These are phyloP conservation scores for Calonectria leucothoes DNA, from an alignment of 2,329 filamentous ascomycete genomes.

Conservation along the genomic window DNA sequence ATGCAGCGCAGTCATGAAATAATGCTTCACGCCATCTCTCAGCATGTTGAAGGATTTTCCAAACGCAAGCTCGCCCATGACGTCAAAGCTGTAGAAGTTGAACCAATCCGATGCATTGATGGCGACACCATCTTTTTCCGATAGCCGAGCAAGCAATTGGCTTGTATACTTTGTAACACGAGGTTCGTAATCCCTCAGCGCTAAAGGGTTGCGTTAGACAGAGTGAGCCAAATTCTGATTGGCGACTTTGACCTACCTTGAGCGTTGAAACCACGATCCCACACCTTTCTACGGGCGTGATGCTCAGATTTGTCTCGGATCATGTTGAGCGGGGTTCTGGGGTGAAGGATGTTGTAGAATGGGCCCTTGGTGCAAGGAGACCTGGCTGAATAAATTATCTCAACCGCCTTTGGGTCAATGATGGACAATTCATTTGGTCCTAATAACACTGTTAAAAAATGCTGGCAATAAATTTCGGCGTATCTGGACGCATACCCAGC, in stretches of 20 bases:
- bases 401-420: slow-evolving; percentile 5
- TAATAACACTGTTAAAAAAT: neutral
- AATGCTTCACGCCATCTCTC: slow-evolving; percentile 38
- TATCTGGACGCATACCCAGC: slow-evolving; percentile 1
- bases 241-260: neutral
- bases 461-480: no score
- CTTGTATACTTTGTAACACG: slow-evolving; percentile 39
- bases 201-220: neutral
- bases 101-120: slow-evolving; percentile 48
- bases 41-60: slow-evolving; percentile 51
- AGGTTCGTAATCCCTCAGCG: slow-evolving; percentile 40
- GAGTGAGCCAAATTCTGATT: no score
- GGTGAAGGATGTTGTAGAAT: slow-evolving; percentile 24
- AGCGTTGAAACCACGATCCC: slow-evolving; percentile 25
- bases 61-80: slow-evolving; percentile 56
- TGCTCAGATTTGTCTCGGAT: slow-evolving; percentile 23
- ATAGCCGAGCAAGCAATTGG: slow-evolving; percentile 33
- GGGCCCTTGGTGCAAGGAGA: slow-evolving; percentile 27
- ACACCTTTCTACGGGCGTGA: slow-evolving; percentile 12
- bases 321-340: slow-evolving; percentile 11
- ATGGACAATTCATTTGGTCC: slow-evolving; percentile 26
- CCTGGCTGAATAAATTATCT: slow-evolving; percentile 12
- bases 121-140: slow-evolving; percentile 24
- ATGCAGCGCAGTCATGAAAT: slow-evolving; percentile 41
- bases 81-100: slow-evolving; percentile 48